These are phyloP conservation scores for Diaporthe velutina DNA, from an alignment of 2,329 filamentous ascomycete genomes.

Conservation along the genomic window DNA sequence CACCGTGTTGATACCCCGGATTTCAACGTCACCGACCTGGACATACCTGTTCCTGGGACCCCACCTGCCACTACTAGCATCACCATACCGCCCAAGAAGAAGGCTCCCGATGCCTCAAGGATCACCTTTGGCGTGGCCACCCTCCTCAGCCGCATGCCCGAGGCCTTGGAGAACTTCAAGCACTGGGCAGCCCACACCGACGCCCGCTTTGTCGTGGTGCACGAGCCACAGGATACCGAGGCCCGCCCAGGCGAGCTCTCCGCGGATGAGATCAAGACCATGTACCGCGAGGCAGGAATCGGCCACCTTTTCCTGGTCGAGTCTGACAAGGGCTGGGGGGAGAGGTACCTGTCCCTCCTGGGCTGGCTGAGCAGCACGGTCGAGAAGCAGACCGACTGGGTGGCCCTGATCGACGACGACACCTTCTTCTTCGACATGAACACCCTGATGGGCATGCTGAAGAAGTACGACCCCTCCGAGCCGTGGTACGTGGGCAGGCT, in stretches of 20 bases:
- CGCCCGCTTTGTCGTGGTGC: constrained; percentile 38
- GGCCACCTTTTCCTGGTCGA: constrained; percentile 33
- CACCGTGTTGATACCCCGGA: constrained; percentile 33
- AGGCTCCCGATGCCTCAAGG: constrained; percentile 37
- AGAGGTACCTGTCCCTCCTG: constrained; percentile 38
- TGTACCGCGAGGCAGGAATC: constrained; percentile 34
- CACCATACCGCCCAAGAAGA: constrained; percentile 21
- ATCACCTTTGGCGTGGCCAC: constrained; percentile 40
- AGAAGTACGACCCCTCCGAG: constrained; percentile 52
- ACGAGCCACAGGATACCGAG: constrained; percentile 38
- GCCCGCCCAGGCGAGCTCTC: constrained; percentile 35
- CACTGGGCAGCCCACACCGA: constrained; percentile 40
- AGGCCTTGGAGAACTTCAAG: constrained; percentile 36
- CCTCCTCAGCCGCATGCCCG: constrained; percentile 38
- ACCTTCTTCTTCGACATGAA: constrained; percentile 59
- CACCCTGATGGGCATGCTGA: constrained; percentile 51
- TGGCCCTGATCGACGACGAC: constrained; percentile 58
- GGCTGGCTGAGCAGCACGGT: constrained; percentile 30
- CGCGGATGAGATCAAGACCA: constrained; percentile 25
- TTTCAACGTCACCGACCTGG: constrained; percentile 34
- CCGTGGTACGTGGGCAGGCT: constrained; percentile 56
- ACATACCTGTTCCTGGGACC: constrained; percentile 25
- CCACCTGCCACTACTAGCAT: constrained; percentile 35
- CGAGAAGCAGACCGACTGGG: constrained; percentile 51
- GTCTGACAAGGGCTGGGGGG: constrained; percentile 29